Base-by-base conservation (phyloP, 805 yeast species). In the Priceomyces medius region DNA sequence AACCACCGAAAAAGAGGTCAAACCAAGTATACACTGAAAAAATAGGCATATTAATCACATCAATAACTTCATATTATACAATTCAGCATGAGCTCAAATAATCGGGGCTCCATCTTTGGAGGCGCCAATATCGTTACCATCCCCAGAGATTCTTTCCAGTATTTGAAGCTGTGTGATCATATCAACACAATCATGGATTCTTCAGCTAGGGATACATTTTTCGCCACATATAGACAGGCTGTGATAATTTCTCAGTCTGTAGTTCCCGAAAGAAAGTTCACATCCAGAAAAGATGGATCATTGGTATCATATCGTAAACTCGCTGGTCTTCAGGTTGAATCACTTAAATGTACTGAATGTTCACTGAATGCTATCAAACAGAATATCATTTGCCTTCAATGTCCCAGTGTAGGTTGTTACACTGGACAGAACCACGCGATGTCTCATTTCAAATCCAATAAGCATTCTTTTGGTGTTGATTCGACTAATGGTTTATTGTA, bases 341-440 rank as follows among this genome's bases (percentile, higher is more conserved):
- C 79, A 2, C 55, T 80, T 20, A 64, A 64, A 43, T 81, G 88
- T 51, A 63, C 74, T 18, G 75, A 71, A 24, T 81, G 87, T 51
- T 53, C 61, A 7, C 51, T 65, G 19, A 55, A 55, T 34, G 58
- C 71, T 49, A 68, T 73, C 53, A 54, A 69, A 46, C 52, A 68
- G 18, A 81, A 73, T 52, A 76, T 85, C 72, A 64, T 68, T 18
- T 86, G 95, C 58, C 59, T 86, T 29, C 90, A 85, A 55, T 86
- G 95, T 56, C 84, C 89, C 1, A 80, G 79, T 55, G 79, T 83
- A 41, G 91, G 91, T 1, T 86, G 95, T 56, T 73, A 77, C 66
- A 67, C 70, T 35, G 58, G 65, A 29, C 54, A 63, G 13, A 45
- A 51, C 37, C 73, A 68, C 47, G 66, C 64, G 4, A 49, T 53